These are phyloP conservation scores for Pichia cactophila DNA, from an alignment of 1,139 yeast genomes.

Conservation along the genomic window DNA sequence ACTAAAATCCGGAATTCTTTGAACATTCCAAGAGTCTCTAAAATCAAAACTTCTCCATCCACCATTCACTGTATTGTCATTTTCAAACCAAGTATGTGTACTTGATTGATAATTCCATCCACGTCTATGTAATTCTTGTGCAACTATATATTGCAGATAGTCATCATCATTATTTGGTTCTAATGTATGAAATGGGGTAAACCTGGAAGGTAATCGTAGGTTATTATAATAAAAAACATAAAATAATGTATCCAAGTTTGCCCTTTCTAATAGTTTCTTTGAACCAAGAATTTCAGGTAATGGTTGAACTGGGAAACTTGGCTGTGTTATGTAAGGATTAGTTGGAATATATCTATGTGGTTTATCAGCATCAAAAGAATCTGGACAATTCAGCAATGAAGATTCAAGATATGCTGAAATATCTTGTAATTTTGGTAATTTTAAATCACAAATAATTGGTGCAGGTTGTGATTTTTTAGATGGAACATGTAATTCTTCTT, in stretches of 20 bases:
- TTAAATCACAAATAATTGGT: conserved; percentile 16
- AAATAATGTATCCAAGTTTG: conserved; percentile 83
- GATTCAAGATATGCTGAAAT: conserved; percentile 59
- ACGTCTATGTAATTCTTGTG: conserved; percentile 69
- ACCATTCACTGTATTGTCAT: conserved; percentile 34
- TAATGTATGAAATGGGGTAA: conserved; percentile 18
- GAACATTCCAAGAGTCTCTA: conserved; percentile 81
- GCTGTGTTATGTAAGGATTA: conserved; percentile 83
- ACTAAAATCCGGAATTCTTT: conserved; percentile 67
- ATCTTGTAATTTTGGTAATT: conserved; percentile 50
- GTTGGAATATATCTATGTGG: conserved; percentile 77
- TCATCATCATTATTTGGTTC: conserved; percentile 29
- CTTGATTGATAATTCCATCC: conserved; percentile 85
- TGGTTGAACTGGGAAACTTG: conserved; percentile 90
- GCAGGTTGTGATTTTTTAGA: conserved; percentile 16
- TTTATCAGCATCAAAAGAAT: conserved; percentile 81
- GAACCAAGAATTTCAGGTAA: conserved; percentile 45
- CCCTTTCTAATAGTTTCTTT: conserved; percentile 52
- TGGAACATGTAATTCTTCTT: conserved; percentile 13
- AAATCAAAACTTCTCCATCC: conserved; percentile 84
- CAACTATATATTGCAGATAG: conserved; percentile 72
- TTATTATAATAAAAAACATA: conserved; percentile 81
- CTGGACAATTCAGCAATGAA: conserved; percentile 85
- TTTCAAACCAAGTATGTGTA: conserved; percentile 73
- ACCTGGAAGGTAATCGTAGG: conserved; percentile 26